Percentiles rank a stretch among this genome's conserved stretches.
Conservation (phyloP, 2,329 filamentous ascomycete genomes). For the Penicillium brevicompactum region DNA sequence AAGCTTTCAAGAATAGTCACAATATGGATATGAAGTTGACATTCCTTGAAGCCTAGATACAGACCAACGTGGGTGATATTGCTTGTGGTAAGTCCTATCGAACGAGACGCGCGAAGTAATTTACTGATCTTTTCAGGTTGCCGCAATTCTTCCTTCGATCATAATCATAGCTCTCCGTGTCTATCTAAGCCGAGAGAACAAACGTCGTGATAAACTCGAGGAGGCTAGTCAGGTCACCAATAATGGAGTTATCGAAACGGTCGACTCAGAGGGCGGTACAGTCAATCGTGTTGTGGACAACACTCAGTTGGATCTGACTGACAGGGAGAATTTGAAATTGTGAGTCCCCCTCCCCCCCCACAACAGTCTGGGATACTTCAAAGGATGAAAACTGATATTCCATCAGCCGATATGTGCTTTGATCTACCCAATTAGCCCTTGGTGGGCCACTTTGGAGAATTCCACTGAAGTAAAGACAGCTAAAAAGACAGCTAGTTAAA, state of each 20-base stretch:
- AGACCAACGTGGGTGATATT: slow-evolving; percentile 28
- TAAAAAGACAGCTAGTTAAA: too few species aligned
- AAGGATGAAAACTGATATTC: neutral
- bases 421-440: neutral
- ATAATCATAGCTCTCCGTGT: slow-evolving; percentile 45
- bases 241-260: slow-evolving; percentile 29
- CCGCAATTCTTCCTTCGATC: slow-evolving; percentile 42
- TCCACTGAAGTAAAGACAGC: too few species aligned
- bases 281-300: slow-evolving; percentile 36
- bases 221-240: slow-evolving; percentile 20
- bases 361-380: neutral
- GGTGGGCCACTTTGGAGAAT: too few species aligned
- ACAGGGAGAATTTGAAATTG: slow-evolving; percentile 38
- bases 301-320: slow-evolving; percentile 40
- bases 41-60: slow-evolving; percentile 16
- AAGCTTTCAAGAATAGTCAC: neutral
- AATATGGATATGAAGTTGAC: neutral
- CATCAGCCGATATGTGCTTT: slow-evolving; percentile 4
- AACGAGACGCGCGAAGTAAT: slow-evolving; percentile 35
- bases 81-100: slow-evolving; percentile 34
- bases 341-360: too few species aligned
- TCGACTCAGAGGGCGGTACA: slow-evolving; percentile 27
- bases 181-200: slow-evolving; percentile 46
- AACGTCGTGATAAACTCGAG: slow-evolving; percentile 36
- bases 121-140: slow-evolving; percentile 38